Base-by-base conservation (phyloP, 2,329 filamentous ascomycete genomes). In the Claviceps paspali region DNA sequence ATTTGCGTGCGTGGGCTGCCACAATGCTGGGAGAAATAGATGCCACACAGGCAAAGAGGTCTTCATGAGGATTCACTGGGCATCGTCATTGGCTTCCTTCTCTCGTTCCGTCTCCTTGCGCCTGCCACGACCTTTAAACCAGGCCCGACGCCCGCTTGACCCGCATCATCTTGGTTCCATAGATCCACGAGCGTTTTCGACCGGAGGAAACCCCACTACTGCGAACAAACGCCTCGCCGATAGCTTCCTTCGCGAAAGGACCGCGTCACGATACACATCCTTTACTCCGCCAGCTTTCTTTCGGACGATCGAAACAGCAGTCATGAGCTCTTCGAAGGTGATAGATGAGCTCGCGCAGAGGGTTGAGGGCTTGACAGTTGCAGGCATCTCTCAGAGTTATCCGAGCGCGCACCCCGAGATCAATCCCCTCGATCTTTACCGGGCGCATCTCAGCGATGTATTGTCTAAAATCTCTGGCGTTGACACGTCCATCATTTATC, bases 341-440 rank as follows among this genome's bases (percentile, higher is more conserved):
- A 41, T 43, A 5, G 32, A 38, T n/a, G 32, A 43, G 38, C 35
- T 43, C 14, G 38, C 29, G 17, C 35, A 43, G 29, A 33, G 35
- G 35, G 41, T 43, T 5, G 35, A 43, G n/a, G 41, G 41, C 30
- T 26, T 43, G 32, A 36, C 41, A 11, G 12, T 43, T 10, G 21
- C 17, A 12, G 22, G 40, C 22, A 37, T 42, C 19, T 19, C 29
- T 12, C 30, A 38, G 21, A 23, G 28, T 23, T 77, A 65, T 52
- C 67, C 73, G 28, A 66, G 65, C 52, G 73, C 68, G 49, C 65
- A 79, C 52, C 81, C 82, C 38, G 68, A 78, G 22, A 62, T 71
- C 48, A 91, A 91, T 61, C 79, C 81, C 4, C 65, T 82, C 50
- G 84, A 91, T 51, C 68, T 88, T 42, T 92, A 86, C 67, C 73